Evolutionary conservation across 2,329 filamentous ascomycete species (phyloP).

Genomic region (Alternaria novae-zelandiae): DNA sequence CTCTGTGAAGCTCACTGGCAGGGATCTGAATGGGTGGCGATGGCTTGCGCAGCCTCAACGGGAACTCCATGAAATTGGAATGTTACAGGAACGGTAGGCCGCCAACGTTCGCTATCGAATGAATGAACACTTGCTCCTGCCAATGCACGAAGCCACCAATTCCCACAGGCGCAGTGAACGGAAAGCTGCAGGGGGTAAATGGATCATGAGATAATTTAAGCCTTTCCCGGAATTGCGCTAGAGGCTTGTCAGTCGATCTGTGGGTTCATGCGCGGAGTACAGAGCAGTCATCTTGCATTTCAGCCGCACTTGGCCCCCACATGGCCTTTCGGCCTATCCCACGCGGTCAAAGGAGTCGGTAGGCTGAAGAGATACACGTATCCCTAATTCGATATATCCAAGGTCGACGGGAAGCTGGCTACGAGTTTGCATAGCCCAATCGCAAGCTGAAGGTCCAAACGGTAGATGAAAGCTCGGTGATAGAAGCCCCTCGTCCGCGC

Average conservation of each 20-base stretch:
- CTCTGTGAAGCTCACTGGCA: neutral
- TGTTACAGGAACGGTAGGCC: neutral
- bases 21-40: neutral
- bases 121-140: neutral
- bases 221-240: neutral
- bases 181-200: neutral
- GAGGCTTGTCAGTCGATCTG: neutral
- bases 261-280: neutral
- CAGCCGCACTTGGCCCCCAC: neutral
- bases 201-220: neutral
- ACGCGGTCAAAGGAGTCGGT: neutral
- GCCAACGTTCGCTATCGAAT: neutral
- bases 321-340: neutral
- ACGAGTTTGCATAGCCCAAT: neutral
- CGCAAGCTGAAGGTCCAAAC: neutral
- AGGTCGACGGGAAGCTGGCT: neutral
- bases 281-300: neutral
- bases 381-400: neutral
- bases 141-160: neutral
- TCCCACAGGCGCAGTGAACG: neutral
- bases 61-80: neutral
- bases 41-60: neutral
- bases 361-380: neutral
- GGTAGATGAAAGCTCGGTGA: neutral
- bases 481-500: neutral